Evolutionary conservation across 2,329 filamentous ascomycete species (phyloP).

Genomic region (Emericellopsis cladophorae): DNA sequence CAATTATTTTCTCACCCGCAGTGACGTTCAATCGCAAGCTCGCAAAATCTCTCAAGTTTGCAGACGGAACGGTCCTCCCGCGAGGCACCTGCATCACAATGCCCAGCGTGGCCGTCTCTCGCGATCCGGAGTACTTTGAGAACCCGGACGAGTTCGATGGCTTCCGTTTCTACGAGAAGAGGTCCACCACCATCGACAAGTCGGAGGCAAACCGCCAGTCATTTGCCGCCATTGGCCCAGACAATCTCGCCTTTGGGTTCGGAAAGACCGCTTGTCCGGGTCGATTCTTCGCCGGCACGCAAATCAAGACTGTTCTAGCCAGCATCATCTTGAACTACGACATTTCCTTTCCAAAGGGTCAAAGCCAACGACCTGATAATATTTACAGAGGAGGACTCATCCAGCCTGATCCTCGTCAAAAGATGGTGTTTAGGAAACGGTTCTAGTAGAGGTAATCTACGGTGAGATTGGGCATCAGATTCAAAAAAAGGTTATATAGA

Average conservation of each 20-base stretch:
- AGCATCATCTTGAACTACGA: slow-evolving; percentile 30
- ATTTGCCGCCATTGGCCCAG: slow-evolving; percentile 18
- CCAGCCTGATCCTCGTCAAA: slow-evolving; percentile 2
- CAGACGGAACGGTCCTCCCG: slow-evolving; percentile 21
- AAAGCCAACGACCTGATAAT: slow-evolving; percentile 1
- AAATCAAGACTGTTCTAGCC: slow-evolving; percentile 30
- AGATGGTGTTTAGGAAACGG: slow-evolving; percentile 1
- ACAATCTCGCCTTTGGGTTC: slow-evolving; percentile 28
- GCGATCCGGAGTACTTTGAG: slow-evolving; percentile 16
- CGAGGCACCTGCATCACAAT: slow-evolving; percentile 20
- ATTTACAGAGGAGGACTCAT: slow-evolving; percentile 3
- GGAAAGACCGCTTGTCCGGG: slow-evolving; percentile 35
- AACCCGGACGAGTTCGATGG: slow-evolving; percentile 9
- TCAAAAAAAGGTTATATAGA: no score
- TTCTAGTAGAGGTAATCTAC: no score
- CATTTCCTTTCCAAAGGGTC: neutral
- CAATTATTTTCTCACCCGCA: slow-evolving; percentile 2
- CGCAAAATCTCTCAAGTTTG: slow-evolving; percentile 18
- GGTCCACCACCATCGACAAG: slow-evolving; percentile 13
- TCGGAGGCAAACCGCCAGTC: slow-evolving; percentile 18
- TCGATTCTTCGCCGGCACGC: slow-evolving; percentile 29
- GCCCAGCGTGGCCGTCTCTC: slow-evolving; percentile 18
- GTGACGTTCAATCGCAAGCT: slow-evolving; percentile 24
- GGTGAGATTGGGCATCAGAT: no score
- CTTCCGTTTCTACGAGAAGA: slow-evolving; percentile 21